Evolutionary conservation across 306 rosid species (phyloP).

Genomic region (Trifolium dubium): DNA sequence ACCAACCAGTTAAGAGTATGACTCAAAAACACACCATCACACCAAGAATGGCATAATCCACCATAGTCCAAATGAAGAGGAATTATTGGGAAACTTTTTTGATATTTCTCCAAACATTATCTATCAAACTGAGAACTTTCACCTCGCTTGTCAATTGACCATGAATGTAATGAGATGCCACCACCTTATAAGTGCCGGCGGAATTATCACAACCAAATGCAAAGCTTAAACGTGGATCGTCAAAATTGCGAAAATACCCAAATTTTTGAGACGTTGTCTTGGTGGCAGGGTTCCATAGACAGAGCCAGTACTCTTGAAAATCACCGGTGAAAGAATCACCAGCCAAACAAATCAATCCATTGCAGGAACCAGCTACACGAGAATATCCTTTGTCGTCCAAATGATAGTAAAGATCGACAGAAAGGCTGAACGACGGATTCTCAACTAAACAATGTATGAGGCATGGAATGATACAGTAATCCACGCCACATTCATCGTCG

Average conservation of each 20-base stretch:
- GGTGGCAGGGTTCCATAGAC: constrained; percentile 4
- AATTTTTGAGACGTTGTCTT: not conserved
- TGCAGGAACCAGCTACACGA: not conserved
- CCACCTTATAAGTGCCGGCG: not conserved
- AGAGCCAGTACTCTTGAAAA: not conserved
- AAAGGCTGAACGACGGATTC: too few species aligned
- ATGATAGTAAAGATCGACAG: too few species aligned
- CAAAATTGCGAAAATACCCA: not conserved
- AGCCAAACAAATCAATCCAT: not conserved
- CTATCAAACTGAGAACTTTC: not conserved
- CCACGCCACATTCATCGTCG: not conserved
- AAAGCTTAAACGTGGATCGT: not conserved
- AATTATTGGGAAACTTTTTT: not conserved
- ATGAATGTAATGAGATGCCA: not conserved
- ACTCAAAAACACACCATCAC: not conserved
- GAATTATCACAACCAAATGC: not conserved
- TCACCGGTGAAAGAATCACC: not conserved
- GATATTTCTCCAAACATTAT: not conserved
- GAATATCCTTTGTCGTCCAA: not conserved
- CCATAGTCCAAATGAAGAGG: not conserved
- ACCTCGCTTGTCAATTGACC: not conserved
- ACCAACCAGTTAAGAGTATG: too few species aligned
- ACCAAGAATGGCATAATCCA: not conserved
- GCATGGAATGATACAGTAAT: not conserved
- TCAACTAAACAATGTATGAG: not conserved